A percentile compares a stretch with the other conserved stretches of the same genome.
Conservation (phyloP, 768 basidiomycete species). For the Lactarius tabidus region DNA sequence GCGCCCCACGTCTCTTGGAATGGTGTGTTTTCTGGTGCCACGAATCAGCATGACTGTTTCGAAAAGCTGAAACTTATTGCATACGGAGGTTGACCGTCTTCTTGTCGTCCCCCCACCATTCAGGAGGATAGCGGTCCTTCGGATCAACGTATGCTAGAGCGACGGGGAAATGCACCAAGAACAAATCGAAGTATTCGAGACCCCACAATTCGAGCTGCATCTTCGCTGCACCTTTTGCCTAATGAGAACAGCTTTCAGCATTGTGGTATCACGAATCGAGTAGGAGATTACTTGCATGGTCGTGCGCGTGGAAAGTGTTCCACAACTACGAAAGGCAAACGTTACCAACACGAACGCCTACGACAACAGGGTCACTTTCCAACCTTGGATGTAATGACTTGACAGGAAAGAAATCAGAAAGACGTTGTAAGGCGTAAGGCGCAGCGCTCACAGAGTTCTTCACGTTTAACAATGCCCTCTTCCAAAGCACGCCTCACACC, state of each 20-base stretch:
- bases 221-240: conserved; percentile 54
- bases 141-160: conserved; percentile 79
- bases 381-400: conserved; percentile 83
- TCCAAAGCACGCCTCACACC: conserved; percentile 77
- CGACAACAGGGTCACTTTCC: conserved; percentile 10
- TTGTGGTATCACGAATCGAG: neutral
- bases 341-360: neutral
- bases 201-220: conserved; percentile 79
- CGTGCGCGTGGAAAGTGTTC: conserved; percentile 84
- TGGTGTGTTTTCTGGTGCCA: conserved; percentile 51
- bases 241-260: too few species aligned
- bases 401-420: neutral
- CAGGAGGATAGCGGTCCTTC: conserved; percentile 69
- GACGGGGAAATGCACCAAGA: conserved; percentile 83
- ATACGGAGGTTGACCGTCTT: conserved; percentile 57
- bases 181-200: conserved; percentile 78
- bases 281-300: conserved; percentile 49
- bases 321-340: conserved; percentile 51
- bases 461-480: conserved; percentile 80
- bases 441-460: conserved; percentile 69
- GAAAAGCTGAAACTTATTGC: conserved; percentile 23
- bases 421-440: neutral
- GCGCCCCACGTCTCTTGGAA: conserved; percentile 81
- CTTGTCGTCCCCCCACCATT: conserved; percentile 74
- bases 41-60: neutral